phyloP scores from a whole-genome alignment of 495 filamentous ascomycete species.

The Venustampulla echinocandica region DNA sequence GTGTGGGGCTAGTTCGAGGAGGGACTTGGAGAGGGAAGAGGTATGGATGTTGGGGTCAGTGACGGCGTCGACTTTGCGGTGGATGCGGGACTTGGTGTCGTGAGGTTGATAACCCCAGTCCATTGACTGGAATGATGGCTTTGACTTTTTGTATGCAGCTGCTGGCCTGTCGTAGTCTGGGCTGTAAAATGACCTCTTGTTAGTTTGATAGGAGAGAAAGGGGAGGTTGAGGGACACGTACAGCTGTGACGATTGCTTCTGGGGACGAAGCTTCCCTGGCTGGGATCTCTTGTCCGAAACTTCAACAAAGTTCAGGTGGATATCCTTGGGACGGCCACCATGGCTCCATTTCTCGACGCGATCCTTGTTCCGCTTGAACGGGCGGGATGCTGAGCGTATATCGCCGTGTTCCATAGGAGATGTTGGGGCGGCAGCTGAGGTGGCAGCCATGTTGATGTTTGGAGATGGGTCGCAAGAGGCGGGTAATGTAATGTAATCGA shows the following conservation, averaged over 20 bases:
- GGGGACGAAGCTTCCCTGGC: not conserved
- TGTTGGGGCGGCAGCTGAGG: not conserved
- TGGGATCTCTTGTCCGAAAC: not conserved
- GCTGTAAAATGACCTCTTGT: not conserved
- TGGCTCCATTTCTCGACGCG: slow-evolving; percentile 18
- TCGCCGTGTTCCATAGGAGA: slow-evolving; percentile 9
- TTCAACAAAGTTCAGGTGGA: not conserved
- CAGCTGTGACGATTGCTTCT: not conserved
- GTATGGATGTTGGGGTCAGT: slow-evolving; percentile 13
- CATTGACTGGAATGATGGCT: not conserved
- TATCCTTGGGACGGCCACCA: slow-evolving; percentile 11
- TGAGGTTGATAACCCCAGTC: slow-evolving; percentile 9
- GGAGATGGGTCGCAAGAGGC: slow-evolving; percentile 1
- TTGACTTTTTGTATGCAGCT: not conserved
- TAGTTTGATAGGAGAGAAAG: not conserved
- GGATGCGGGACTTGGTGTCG: slow-evolving; percentile 17
- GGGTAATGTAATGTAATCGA: too few species aligned
- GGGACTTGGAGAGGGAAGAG: slow-evolving; percentile 17
- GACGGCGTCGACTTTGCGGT: slow-evolving; percentile 12
- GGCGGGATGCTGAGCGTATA: slow-evolving; percentile 16
- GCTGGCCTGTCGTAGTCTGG: not conserved
- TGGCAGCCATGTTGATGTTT: slow-evolving; percentile 11
- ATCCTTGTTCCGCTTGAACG: slow-evolving; percentile 22
- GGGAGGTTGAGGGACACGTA: not conserved
- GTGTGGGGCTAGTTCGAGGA: slow-evolving; percentile 21